Percentiles rank a stretch among this genome's conserved stretches.
Evolutionary conservation across 805 yeast species (phyloP).

Genomic region (Candida verbasci): DNA sequence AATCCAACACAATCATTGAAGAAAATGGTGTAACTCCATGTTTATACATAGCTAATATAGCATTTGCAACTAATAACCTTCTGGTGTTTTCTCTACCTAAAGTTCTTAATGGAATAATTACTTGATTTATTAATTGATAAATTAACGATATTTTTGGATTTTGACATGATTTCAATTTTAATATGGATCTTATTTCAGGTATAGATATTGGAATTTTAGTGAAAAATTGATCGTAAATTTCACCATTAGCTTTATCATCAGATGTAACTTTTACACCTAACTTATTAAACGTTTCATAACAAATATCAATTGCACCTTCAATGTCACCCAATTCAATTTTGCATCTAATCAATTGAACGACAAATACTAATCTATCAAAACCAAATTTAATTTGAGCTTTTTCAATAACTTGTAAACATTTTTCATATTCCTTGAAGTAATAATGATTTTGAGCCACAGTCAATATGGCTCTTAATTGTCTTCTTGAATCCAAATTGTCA

Average conservation of each 20-base stretch:
- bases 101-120: slow-evolving; percentile 30
- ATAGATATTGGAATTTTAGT: slow-evolving; percentile 35
- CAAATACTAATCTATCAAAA: slow-evolving; percentile 30
- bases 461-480: slow-evolving; percentile 19
- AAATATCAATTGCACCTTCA: slow-evolving; percentile 30
- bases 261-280: slow-evolving; percentile 30
- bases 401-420: slow-evolving; percentile 32
- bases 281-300: slow-evolving; percentile 28
- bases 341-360: slow-evolving; percentile 35
- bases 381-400: slow-evolving; percentile 24
- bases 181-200: slow-evolving; percentile 32
- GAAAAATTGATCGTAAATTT: slow-evolving; percentile 16
- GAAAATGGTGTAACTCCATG: slow-evolving; percentile 38
- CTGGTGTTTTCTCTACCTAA: slow-evolving; percentile 22
- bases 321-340: slow-evolving; percentile 24
- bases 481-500: slow-evolving; percentile 13
- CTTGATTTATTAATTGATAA: slow-evolving; percentile 38
- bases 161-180: slow-evolving; percentile 15
- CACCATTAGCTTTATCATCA: slow-evolving; percentile 20
- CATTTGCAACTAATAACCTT: slow-evolving; percentile 26
- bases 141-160: slow-evolving; percentile 25
- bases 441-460: slow-evolving; percentile 30
- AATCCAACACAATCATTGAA: slow-evolving; percentile 34
- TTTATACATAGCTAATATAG: slow-evolving; percentile 30
- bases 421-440: slow-evolving; percentile 24